A percentile compares a stretch with the other conserved stretches of the same genome.
Conservation (phyloP, 257 asterid genomes). For the Nicotiana tomentosiformis region DNA sequence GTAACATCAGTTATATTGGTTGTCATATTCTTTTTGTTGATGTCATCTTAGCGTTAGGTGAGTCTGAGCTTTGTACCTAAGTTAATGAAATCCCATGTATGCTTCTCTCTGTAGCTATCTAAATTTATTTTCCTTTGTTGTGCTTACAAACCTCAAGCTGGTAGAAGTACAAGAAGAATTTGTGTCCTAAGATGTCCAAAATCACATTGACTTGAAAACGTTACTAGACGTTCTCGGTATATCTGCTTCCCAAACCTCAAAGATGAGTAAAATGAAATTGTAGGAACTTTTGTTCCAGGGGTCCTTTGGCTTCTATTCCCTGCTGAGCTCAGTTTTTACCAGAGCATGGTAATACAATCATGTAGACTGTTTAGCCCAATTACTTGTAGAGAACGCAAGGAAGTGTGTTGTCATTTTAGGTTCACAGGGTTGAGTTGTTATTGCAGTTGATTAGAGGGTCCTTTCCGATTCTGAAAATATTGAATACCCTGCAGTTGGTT, state of each 20-base stretch:
- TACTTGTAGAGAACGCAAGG: neutral
- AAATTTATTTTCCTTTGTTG: neutral
- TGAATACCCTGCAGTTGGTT: conserved; percentile 51
- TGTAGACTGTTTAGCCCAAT: neutral
- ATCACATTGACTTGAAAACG: neutral
- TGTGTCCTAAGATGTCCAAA: neutral
- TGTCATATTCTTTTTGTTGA: neutral
- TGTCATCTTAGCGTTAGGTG: neutral
- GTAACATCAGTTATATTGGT: neutral
- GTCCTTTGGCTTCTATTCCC: neutral
- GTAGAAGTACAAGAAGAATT: neutral
- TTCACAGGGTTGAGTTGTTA: neutral
- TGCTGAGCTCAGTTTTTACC: neutral
- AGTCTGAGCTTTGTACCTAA: neutral
- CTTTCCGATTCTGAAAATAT: neutral
- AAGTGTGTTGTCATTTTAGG: neutral
- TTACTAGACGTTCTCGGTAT: neutral
- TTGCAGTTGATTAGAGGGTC: neutral
- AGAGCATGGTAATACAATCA: neutral
- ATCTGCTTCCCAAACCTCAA: neutral
- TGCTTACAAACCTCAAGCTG: neutral
- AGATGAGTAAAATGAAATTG: neutral
- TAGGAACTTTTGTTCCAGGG: neutral
- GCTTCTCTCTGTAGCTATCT: neutral
- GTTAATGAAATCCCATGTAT: neutral